Conservation (phyloP, 495 filamentous ascomycete species). For the Clohesyomyces aquaticus region DNA sequence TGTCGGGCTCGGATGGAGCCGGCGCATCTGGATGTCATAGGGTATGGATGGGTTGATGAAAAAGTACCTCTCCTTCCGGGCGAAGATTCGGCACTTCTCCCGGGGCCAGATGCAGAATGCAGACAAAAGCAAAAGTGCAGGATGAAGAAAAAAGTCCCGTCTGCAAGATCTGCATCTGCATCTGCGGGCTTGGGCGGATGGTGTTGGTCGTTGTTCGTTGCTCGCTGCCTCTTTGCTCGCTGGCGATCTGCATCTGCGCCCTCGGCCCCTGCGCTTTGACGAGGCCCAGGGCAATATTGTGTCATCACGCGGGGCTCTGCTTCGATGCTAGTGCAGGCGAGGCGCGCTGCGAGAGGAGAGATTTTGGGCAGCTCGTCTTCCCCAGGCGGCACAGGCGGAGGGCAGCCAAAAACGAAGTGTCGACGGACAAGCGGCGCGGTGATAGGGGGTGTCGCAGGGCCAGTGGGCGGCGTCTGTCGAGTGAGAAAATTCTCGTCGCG, state of each 20-base stretch:
- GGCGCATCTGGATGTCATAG: background rate
- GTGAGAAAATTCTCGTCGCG: background rate
- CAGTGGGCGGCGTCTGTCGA: background rate
- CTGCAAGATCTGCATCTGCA: background rate
- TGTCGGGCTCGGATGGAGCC: background rate
- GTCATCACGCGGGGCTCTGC: constrained; percentile 22
- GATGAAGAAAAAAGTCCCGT: background rate
- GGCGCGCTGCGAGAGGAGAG: background rate
- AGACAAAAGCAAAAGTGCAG: background rate
- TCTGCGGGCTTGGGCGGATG: background rate
- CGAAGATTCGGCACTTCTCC: no score
- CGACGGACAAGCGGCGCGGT: background rate
- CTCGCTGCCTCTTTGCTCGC: no score
- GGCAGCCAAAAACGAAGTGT: constrained; percentile 2
- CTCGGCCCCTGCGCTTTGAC: no score
- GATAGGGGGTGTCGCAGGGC: constrained; percentile 6
- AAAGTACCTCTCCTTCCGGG: no score
- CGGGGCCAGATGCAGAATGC: no score
- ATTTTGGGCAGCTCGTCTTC: background rate
- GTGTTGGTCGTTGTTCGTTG: no score
- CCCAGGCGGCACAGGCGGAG: constrained; percentile 22
- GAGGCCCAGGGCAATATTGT: constrained; percentile 9
- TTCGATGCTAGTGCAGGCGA: background rate
- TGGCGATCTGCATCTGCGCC: no score
- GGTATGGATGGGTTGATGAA: no score